Conservation (phyloP, 805 yeast genomes). For the Sugiyamaella americana region DNA sequence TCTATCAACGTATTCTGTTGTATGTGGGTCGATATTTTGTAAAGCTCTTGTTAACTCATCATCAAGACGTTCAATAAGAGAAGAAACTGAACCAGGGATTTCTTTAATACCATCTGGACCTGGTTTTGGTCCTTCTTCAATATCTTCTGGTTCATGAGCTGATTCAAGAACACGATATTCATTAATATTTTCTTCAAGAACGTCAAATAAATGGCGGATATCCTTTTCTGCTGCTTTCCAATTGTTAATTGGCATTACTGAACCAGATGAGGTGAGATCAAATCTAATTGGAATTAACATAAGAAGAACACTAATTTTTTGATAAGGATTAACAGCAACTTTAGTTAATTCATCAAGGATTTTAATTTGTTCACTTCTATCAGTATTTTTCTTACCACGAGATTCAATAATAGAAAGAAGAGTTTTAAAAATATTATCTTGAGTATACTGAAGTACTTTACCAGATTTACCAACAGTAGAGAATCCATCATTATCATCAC, state of each 20-base stretch:
- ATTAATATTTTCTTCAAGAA: slow-evolving; percentile 56
- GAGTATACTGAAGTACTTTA: slow-evolving; percentile 31
- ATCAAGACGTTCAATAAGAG: slow-evolving; percentile 87
- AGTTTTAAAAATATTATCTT: slow-evolving; percentile 58
- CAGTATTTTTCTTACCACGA: slow-evolving; percentile 94
- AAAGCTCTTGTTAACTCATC: slow-evolving; percentile 88
- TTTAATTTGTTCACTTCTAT: slow-evolving; percentile 68
- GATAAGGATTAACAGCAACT: slow-evolving; percentile 53
- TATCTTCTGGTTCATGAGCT: slow-evolving; percentile 74
- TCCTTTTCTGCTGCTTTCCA: slow-evolving; percentile 72
- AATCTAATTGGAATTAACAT: slow-evolving; percentile 83
- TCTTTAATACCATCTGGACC: slow-evolving; percentile 62
- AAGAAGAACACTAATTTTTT: slow-evolving; percentile 69
- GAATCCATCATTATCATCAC: slow-evolving; percentile 35
- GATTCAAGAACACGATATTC: slow-evolving; percentile 68
- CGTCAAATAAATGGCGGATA: slow-evolving; percentile 52
- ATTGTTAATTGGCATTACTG: slow-evolving; percentile 69
- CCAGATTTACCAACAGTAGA: slow-evolving; percentile 36
- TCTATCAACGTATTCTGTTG: slow-evolving; percentile 86
- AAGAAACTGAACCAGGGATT: slow-evolving; percentile 76
- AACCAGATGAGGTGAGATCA: slow-evolving; percentile 62
- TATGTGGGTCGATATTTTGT: slow-evolving; percentile 88
- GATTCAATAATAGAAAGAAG: slow-evolving; percentile 73
- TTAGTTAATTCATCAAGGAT: slow-evolving; percentile 56
- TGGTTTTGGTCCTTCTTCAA: slow-evolving; percentile 56